Evolutionary conservation across 768 basidiomycete genomes (phyloP).

Genomic region (Rhodotorula diobovata): DNA sequence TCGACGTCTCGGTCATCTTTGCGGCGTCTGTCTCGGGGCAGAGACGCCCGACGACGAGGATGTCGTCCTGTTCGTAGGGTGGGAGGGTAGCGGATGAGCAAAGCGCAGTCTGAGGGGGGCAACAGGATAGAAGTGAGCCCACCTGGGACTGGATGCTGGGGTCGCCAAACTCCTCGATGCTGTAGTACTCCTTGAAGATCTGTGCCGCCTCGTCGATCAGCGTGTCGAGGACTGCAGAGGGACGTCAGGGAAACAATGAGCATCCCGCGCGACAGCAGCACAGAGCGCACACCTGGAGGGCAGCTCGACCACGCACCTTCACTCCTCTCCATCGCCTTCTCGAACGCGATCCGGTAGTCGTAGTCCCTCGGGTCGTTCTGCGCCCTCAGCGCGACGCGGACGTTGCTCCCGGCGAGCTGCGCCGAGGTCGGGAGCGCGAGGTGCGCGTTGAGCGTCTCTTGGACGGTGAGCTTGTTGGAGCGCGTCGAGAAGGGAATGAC

Average conservation of each 20-base stretch:
- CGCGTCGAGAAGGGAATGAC: slow-evolving; percentile 26
- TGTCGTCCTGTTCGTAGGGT: slow-evolving; percentile 52
- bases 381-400: slow-evolving; percentile 44
- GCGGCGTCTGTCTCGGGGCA: slow-evolving; percentile 62
- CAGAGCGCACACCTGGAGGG: too few relatives aligned
- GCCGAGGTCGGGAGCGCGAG: slow-evolving; percentile 37
- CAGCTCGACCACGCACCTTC: slow-evolving; percentile 56
- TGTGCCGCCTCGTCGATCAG: slow-evolving; percentile 81
- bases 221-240: slow-evolving; percentile 66
- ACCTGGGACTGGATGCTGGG: slow-evolving; percentile 51
- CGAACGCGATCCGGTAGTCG: slow-evolving; percentile 88
- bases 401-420: slow-evolving; percentile 29
- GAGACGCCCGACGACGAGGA: slow-evolving; percentile 69
- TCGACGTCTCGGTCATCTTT: slow-evolving; percentile 59
- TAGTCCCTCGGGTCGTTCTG: slow-evolving; percentile 43
- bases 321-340: slow-evolving; percentile 76
- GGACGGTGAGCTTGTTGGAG: slow-evolving; percentile 14
- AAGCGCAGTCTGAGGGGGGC: not conserved
- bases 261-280: not conserved
- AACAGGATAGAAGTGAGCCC: not conserved
- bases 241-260: not conserved
- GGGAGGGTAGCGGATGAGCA: not conserved
- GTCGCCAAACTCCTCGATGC: slow-evolving; percentile 65
- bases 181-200: slow-evolving; percentile 64
- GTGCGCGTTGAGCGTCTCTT: slow-evolving; percentile 50